Conservation (phyloP, 2,329 filamentous ascomycete species). For the Verticillium alfalfae region DNA sequence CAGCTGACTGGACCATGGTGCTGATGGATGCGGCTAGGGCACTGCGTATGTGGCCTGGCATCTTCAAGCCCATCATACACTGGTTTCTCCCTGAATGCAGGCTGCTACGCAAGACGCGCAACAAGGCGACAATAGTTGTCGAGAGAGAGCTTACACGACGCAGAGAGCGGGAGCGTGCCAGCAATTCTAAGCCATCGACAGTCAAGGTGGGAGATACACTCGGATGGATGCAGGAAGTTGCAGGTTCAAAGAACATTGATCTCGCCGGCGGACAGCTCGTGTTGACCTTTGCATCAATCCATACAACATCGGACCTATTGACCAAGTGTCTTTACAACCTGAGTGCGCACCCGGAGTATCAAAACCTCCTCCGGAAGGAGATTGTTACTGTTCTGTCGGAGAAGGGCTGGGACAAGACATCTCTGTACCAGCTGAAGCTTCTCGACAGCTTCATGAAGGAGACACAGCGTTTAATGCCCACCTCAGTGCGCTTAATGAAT, state of each 20-base stretch:
- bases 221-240: slow-evolving; percentile 35
- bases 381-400: slow-evolving; percentile 25
- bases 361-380: slow-evolving; percentile 34
- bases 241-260: slow-evolving; percentile 58
- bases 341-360: slow-evolving; percentile 27
- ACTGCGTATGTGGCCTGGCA: too few relatives aligned
- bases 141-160: slow-evolving; percentile 22
- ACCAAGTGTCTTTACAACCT: slow-evolving; percentile 33
- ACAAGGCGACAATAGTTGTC: slow-evolving; percentile 17
- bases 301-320: slow-evolving; percentile 31
- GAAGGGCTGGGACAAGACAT: slow-evolving; percentile 26
- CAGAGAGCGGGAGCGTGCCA: not conserved
- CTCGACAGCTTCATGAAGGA: slow-evolving; percentile 37
- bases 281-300: slow-evolving; percentile 57
- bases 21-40: too few relatives aligned
- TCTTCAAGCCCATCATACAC: too few relatives aligned
- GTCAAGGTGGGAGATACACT: slow-evolving; percentile 26
- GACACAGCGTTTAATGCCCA: slow-evolving; percentile 18
- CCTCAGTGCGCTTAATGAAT: not conserved
- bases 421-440: slow-evolving; percentile 29
- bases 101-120: too few relatives aligned
- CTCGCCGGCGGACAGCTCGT: slow-evolving; percentile 65
- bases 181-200: slow-evolving; percentile 17
- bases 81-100: too few relatives aligned
- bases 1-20: too few relatives aligned